Base-by-base conservation (phyloP, 352 stramenopile genomes). In the Peronospora destructor region DNA sequence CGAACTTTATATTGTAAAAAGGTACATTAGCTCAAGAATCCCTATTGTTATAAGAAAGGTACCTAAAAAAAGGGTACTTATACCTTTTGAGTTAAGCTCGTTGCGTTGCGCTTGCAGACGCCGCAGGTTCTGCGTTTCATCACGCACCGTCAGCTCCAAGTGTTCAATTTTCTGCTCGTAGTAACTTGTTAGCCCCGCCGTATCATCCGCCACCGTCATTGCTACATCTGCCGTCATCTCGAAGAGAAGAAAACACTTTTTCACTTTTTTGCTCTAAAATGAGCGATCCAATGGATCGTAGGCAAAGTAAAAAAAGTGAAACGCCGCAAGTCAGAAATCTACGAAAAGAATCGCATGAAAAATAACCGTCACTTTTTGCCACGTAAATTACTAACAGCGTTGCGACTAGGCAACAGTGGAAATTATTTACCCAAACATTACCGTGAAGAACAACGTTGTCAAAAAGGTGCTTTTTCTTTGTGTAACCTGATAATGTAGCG, bases 71-170 rank as follows among this genome's bases (percentile, higher is more conserved):
- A 30, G 26, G 5, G 17, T 21, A 21, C 3, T 21, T 21, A 3
- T 54, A 97, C 93, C 86, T 95, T 98, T 91, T 29, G 95, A 97
- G 77, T 99, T 99, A 48, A 99, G 84, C 80, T 99, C 95, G 67
- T 99, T 99, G 52, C 97, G 91, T 66, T 98, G 96, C 43, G 96
- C 97, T 76, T 99, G 96, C 38, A 99, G 87, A 56, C 97, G 93
- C 47, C 95, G 87, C 43, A 99, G 73, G 62, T 99, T 97, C 64
- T 97, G 85, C 42, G 87, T 96, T 70, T 97, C 95, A 56, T 98
- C 91, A 40, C 90, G 85, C 57, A 97, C 85, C 29, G 87, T 89
- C 46, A 97, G 68, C 73, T 97, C 90, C 49, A 97, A 64, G 56
- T 97, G 87, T 65, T 98, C 93, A 40, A 98, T 96, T 71, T 97